These are phyloP conservation scores for Trichoderma gracile DNA, from an alignment of 2,329 filamentous ascomycete genomes.

Conservation along the genomic window DNA sequence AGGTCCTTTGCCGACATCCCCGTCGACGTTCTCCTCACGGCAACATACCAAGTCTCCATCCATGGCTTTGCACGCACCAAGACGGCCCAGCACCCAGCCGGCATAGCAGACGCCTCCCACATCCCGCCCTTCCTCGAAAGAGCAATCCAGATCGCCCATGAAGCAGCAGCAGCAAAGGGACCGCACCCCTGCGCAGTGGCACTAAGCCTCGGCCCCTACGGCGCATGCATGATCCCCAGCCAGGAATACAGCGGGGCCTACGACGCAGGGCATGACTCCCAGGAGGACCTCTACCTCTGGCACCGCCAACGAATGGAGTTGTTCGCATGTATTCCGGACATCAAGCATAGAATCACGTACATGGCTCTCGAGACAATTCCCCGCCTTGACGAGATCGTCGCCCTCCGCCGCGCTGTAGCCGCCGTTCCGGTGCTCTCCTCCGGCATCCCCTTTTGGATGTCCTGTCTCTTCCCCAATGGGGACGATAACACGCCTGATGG, in stretches of 20 bases:
- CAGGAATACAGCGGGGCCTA: conserved; percentile 67
- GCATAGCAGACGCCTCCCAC: conserved; percentile 40
- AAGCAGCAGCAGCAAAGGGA: conserved; percentile 39
- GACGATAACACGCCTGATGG: conserved; percentile 59
- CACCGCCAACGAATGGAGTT: conserved; percentile 56
- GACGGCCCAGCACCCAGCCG: conserved; percentile 44
- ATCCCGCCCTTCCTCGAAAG: conserved; percentile 46
- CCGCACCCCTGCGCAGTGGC: conserved; percentile 43
- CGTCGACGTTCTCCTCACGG: conserved; percentile 64
- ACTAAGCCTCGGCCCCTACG: conserved; percentile 65
- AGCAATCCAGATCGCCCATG: conserved; percentile 46
- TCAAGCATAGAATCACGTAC: conserved; percentile 49
- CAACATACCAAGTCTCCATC: conserved; percentile 65
- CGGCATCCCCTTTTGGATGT: conserved; percentile 57
- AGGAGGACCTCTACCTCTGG: conserved; percentile 54
- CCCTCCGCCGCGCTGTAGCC: conserved; percentile 51
- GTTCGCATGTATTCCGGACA: conserved; percentile 46
- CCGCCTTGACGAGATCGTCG: conserved; percentile 60
- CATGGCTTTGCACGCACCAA: conserved; percentile 57
- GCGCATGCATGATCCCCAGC: conserved; percentile 64
- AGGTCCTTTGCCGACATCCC: conserved; percentile 56
- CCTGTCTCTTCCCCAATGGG: conserved; percentile 61
- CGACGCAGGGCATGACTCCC: conserved; percentile 48
- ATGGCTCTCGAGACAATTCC: conserved; percentile 68
- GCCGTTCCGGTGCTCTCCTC: conserved; percentile 33